These are phyloP conservation scores for Sinapis alba DNA, from an alignment of 441 rosid species.

Conservation along the genomic window DNA sequence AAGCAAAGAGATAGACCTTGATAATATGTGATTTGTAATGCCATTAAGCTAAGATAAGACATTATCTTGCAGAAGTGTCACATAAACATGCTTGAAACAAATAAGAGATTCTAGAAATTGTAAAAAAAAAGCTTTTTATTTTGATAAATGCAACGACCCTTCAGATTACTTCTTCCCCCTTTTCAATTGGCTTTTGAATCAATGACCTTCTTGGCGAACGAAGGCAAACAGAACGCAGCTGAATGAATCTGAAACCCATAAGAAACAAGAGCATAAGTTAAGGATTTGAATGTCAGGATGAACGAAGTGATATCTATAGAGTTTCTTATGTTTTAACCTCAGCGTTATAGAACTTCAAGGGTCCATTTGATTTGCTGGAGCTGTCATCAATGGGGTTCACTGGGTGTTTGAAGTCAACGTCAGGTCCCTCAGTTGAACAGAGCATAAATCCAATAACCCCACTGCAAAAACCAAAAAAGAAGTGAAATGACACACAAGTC, in stretches of 20 bases:
- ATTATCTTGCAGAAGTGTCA: constrained; percentile 14
- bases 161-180: neutral
- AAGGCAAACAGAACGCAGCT: constrained; percentile 76
- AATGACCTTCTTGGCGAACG: constrained; percentile 55
- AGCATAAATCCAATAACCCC: constrained; percentile 87
- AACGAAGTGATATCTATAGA: neutral
- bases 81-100: constrained; percentile 31
- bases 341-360: constrained; percentile 67
- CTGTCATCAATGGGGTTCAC: constrained; percentile 50
- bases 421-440: constrained; percentile 74
- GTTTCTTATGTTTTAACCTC: constrained; percentile 46
- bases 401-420: constrained; percentile 67
- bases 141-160: constrained; percentile 17
- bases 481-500: neutral
- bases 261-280: neutral
- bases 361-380: constrained; percentile 45
- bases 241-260: constrained; percentile 55
- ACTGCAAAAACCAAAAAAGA: constrained; percentile 38
- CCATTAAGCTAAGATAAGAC: constrained; percentile 23
- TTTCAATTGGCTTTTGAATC: constrained; percentile 40
- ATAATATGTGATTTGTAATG: constrained; percentile 22
- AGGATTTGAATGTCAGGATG: neutral
- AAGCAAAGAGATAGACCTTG: neutral
- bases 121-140: constrained; percentile 25
- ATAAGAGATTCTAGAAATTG: constrained; percentile 23